These are phyloP conservation scores for Aspergillus sp. DNA, from an alignment of 2,329 filamentous ascomycete genomes.

Conservation along the genomic window DNA sequence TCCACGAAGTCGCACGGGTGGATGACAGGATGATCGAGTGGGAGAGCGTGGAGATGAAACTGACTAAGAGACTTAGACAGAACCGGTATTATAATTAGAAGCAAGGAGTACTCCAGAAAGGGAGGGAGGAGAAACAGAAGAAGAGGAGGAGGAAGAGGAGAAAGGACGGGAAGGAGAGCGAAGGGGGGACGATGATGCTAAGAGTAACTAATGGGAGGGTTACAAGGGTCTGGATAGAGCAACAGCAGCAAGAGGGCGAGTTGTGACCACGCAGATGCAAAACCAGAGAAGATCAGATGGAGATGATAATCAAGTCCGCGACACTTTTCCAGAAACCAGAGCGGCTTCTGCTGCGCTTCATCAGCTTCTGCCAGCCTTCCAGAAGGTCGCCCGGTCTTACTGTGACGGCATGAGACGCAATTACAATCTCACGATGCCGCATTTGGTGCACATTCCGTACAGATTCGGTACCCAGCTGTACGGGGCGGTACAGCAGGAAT, in stretches of 20 bases:
- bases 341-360: slow-evolving; percentile 2
- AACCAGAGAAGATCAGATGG: slow-evolving; percentile 2
- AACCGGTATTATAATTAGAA: not conserved
- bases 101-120: not conserved
- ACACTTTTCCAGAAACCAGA: not conserved
- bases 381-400: slow-evolving; percentile 20
- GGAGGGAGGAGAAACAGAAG: not conserved
- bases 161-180: not conserved
- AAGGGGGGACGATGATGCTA: not conserved
- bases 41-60: slow-evolving; percentile 8
- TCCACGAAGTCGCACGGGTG: slow-evolving; percentile 19
- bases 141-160: not conserved
- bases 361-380: slow-evolving; percentile 19
- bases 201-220: not conserved
- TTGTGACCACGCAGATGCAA: not conserved
- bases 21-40: not conserved
- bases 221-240: not conserved
- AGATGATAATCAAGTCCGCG: not conserved
- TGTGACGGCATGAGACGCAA: slow-evolving; percentile 14
- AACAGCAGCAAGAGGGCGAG: not conserved
- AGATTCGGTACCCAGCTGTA: not conserved
- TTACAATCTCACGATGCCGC: not conserved
- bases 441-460: not conserved
- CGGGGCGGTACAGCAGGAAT: not conserved
- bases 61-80: not conserved